phyloP scores from a whole-genome alignment of 2,329 filamentous ascomycete species.

The Epichloe hybrida region DNA sequence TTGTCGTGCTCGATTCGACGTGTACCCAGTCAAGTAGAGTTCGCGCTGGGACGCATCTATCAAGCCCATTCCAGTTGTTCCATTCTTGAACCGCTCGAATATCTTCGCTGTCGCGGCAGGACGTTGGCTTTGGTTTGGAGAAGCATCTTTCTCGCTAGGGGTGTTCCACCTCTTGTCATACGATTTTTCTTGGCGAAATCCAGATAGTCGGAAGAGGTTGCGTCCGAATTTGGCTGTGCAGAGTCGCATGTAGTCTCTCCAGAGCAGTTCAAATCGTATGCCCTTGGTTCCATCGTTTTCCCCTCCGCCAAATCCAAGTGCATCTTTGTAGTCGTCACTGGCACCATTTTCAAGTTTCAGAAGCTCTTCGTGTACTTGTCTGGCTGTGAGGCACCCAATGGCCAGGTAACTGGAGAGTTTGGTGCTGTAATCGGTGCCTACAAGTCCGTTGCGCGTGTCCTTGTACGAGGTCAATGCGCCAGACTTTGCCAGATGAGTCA shows the following conservation, averaged over 20 bases:
- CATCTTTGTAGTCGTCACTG: conserved; percentile 23
- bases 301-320: conserved; percentile 50
- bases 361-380: conserved; percentile 58
- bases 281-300: conserved; percentile 59
- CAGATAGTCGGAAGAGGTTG: conserved; percentile 50
- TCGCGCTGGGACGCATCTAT: conserved; percentile 70
- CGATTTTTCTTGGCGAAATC: conserved; percentile 40
- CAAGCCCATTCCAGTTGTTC: conserved; percentile 60
- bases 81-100: conserved; percentile 47
- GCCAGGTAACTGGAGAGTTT: conserved; percentile 64
- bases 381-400: conserved; percentile 57
- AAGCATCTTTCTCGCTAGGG: conserved; percentile 17
- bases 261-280: conserved; percentile 60
- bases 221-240: conserved; percentile 56
- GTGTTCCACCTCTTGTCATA: conserved; percentile 37
- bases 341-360: conserved; percentile 55
- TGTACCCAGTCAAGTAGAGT: conserved; percentile 62
- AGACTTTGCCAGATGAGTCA: conserved; percentile 45
- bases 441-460: conserved; percentile 54
- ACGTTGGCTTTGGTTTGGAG: conserved; percentile 23
- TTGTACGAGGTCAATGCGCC: conserved; percentile 53
- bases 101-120: conserved; percentile 32
- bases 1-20: conserved; percentile 61
- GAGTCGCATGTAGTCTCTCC: conserved; percentile 71
- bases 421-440: conserved; percentile 59